Base-by-base conservation (phyloP, 208 protist species). In the Wallacemonas sp. region DNA sequence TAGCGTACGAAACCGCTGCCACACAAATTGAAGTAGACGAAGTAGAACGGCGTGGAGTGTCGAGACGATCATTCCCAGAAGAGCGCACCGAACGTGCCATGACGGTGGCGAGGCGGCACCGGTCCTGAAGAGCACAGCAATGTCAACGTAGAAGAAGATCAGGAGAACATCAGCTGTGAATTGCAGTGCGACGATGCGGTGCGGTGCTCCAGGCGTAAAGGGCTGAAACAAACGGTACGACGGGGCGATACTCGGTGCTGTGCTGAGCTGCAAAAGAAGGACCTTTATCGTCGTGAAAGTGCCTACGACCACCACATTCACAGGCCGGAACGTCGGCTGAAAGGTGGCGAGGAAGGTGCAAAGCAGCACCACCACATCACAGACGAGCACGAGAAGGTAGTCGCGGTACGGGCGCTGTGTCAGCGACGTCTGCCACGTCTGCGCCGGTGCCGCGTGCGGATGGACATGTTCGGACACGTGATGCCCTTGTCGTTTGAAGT, bases 221-320 rank as follows among this genome's bases (percentile, higher is more conserved):
- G 81, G 77, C n/a, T 75, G 42, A 62, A 88, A 79, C 26, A 90
- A 75, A 38, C 76, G 70, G 30, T 87, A 76, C 42, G 71, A 73
- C 12, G 59, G 31, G 47, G 82, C 61, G 6, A 82, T 28, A 14
- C 49, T 65, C 28, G 46, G 19, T 1, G 41, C 31, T 1, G 68
- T 58, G 31, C 51, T 75, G 17, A 55, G 22, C 27, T 62, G 46
- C 1, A 36, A 22, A 17, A 30, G 34, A 2, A 77, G 51, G 47
- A 54, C 66, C 38, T 31, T 44, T 19, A 77, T 34, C 15, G 76
- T 73, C 8, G 53, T 72, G 45, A 80, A 82, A 26, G 21, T 61
- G 53, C 42, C 41, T 34, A 77, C 41, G 24, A 73, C 60, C 15
- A 76, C 28, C 1, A 79, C 68, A 51, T 72, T 77, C 2, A 79